Evolutionary conservation across 208 protist genomes (phyloP).

Genomic region (Paratrypanosoma confusum): DNA sequence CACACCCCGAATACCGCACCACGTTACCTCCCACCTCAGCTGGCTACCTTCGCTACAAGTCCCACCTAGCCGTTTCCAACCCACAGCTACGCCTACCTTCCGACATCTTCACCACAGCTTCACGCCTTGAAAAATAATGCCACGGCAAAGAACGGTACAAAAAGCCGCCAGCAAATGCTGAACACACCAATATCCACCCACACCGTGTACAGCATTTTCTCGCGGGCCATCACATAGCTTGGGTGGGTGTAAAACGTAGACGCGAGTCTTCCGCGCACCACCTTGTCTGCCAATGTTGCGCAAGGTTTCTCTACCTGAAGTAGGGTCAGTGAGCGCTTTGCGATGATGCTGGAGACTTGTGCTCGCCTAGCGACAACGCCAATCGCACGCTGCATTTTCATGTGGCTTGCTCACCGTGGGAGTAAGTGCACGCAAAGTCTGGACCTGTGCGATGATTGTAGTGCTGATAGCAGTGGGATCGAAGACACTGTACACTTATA

Average conservation of each 20-base stretch:
- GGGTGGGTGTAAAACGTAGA: constrained; percentile 75
- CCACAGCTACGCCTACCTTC: too few species aligned
- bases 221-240: constrained; percentile 79
- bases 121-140: constrained; percentile 86
- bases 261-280: constrained; percentile 49
- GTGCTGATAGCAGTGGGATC: too few species aligned
- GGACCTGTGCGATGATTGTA: too few species aligned
- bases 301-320: constrained; percentile 84
- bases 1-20: too few species aligned
- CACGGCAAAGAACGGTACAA: constrained; percentile 71
- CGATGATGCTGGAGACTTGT: too few species aligned
- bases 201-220: constrained; percentile 85
- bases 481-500: too few species aligned
- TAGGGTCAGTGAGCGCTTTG: constrained; percentile 15
- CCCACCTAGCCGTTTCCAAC: neutral
- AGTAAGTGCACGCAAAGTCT: too few species aligned
- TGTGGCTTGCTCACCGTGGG: too few species aligned
- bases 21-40: too few species aligned
- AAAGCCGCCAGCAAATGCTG: constrained; percentile 38
- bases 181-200: constrained; percentile 82
- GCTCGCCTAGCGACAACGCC: too few species aligned
- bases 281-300: constrained; percentile 70
- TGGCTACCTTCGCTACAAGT: neutral
- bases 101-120: too few species aligned
- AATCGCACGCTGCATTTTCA: too few species aligned